Conservation (phyloP, 306 rosid species). For the Vigna trinervia region DNA sequence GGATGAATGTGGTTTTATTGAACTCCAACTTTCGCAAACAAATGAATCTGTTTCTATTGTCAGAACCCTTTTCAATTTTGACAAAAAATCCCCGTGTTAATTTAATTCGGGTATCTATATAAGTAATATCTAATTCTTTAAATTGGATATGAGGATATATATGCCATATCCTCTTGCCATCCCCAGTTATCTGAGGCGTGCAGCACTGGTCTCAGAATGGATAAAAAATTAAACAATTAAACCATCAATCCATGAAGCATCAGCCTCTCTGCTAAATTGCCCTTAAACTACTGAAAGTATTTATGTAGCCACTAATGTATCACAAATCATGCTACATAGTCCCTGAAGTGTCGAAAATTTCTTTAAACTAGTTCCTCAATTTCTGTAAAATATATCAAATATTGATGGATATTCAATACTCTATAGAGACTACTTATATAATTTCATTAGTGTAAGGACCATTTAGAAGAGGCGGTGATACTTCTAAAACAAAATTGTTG, state of each 20-base stretch:
- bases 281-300: neutral
- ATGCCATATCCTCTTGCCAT: too few species aligned
- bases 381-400: too few species aligned
- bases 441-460: neutral
- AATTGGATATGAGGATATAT: too few species aligned
- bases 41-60: too few species aligned
- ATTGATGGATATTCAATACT: neutral
- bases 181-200: neutral
- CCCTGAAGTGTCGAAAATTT: neutral
- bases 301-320: neutral
- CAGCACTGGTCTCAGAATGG: conserved; percentile 9
- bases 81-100: too few species aligned
- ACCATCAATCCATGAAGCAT: neutral
- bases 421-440: neutral
- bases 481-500: neutral
- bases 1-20: neutral
- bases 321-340: neutral
- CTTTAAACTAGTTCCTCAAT: neutral
- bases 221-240: neutral
- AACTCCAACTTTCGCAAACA: conserved; percentile 22
- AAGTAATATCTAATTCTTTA: too few species aligned
- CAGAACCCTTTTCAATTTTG: too few species aligned
- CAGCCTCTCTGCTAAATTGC: neutral
- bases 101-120: too few species aligned
- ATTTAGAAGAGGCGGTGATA: neutral